A percentile compares a stretch with the other conserved stretches of the same genome.
Conservation (phyloP, 192 early-diverging fungal species). For the Entomortierella lignicola region DNA sequence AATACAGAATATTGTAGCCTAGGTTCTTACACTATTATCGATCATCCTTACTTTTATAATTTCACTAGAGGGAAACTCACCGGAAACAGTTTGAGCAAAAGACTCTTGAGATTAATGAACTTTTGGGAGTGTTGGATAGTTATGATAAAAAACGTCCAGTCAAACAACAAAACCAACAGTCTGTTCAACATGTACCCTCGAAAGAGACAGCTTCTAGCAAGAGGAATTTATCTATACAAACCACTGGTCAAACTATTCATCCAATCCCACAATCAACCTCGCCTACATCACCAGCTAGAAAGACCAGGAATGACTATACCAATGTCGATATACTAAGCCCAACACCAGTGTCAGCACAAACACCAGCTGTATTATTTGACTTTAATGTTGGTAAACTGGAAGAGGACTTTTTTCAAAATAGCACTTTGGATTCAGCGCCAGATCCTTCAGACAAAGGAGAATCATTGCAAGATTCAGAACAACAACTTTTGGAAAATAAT, state of each 20-base stretch:
- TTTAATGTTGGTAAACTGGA: conserved; percentile 61
- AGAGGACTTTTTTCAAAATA: conserved; percentile 62
- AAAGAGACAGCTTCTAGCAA: conserved; percentile 12
- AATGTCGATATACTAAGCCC: conserved; percentile 50
- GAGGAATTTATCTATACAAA: conserved; percentile 26
- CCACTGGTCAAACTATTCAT: conserved; percentile 13
- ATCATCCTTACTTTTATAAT: no score
- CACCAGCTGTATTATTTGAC: conserved; percentile 47
- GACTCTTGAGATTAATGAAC: conserved; percentile 58
- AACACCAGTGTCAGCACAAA: conserved; percentile 30
- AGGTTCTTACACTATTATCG: no score
- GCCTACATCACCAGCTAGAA: conserved; percentile 31
- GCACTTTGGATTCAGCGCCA: conserved; percentile 8
- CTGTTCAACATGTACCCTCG: not conserved
- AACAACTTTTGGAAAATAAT: conserved; percentile 16
- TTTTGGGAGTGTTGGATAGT: conserved; percentile 56
- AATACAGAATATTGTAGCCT: no score
- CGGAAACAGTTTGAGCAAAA: conserved; percentile 67
- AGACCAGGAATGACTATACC: conserved; percentile 44
- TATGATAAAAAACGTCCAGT: not conserved
- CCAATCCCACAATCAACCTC: conserved; percentile 21
- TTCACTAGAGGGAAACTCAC: conserved; percentile 62
- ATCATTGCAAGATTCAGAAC: not conserved
- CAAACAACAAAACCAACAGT: conserved; percentile 3
- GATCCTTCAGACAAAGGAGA: not conserved